Conservation (phyloP, 108 stramenopile genomes). For the Nitzschia putrida region DNA sequence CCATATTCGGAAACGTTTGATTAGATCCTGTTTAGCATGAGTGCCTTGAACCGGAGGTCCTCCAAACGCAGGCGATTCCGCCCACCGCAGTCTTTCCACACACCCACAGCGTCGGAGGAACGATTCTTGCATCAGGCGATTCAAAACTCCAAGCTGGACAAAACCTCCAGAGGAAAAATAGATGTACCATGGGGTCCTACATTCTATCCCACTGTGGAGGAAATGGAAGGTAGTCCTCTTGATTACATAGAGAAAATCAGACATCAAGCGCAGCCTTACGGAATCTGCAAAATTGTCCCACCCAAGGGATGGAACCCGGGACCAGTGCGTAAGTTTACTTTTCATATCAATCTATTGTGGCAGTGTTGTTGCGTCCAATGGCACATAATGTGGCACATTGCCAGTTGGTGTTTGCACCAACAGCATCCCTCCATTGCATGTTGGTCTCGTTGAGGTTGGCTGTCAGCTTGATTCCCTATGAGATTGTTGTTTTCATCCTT, state of each 20-base stretch:
- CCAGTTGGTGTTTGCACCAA: neutral
- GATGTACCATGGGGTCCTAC: constrained; percentile 70
- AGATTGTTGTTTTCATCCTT: too few species aligned
- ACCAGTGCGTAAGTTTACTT: constrained; percentile 16
- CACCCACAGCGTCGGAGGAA: constrained; percentile 52
- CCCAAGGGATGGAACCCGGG: constrained; percentile 86
- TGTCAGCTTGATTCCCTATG: too few species aligned
- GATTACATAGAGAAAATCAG: constrained; percentile 88
- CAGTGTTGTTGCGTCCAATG: neutral
- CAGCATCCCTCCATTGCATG: too few species aligned
- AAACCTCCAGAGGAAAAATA: constrained; percentile 29
- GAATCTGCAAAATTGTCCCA: constrained; percentile 97
- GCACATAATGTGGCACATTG: neutral
- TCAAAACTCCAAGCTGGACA: constrained; percentile 66
- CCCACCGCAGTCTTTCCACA: constrained; percentile 8
- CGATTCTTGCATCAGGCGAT: constrained; percentile 72
- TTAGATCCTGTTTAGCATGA: constrained; percentile 1
- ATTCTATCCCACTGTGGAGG: constrained; percentile 84
- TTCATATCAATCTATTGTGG: neutral
- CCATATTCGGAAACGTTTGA: too few species aligned
- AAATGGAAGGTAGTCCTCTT: constrained; percentile 83
- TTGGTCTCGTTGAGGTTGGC: too few species aligned
- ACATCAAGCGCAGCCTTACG: constrained; percentile 83
- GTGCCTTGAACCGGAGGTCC: constrained; percentile 17
- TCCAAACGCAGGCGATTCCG: constrained; percentile 10